Evolutionary conservation across 1,284 basidiomycete species (phyloP).

Genomic region (Austroboletus olivaceoglutinosus): DNA sequence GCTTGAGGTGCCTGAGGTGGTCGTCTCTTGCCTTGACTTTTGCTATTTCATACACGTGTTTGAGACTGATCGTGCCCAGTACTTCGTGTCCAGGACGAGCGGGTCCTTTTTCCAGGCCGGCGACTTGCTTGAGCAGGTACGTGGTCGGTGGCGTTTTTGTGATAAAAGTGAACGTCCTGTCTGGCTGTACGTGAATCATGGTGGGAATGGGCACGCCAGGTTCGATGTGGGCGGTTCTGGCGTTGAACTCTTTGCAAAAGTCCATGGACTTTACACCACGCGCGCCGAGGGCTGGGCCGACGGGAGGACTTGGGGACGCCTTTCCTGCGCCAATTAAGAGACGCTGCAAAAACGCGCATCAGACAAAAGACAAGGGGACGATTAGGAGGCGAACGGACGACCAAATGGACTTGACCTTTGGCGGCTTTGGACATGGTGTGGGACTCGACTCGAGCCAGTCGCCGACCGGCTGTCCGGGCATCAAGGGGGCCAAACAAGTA

Average conservation of each 20-base stretch:
- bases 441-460: neutral
- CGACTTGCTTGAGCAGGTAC: conserved; percentile 92
- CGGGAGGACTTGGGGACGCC: conserved; percentile 93
- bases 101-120: conserved; percentile 88
- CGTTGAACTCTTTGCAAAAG: conserved; percentile 98
- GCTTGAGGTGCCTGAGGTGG: conserved; percentile 77
- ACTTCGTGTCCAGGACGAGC: conserved; percentile 75
- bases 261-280: conserved; percentile 99
- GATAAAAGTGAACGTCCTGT: conserved; percentile 92
- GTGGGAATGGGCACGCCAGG: conserved; percentile 89
- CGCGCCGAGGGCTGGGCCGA: conserved; percentile 96
- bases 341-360: conserved; percentile 45
- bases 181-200: conserved; percentile 89
- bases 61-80: conserved; percentile 84
- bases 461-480: too few species aligned
- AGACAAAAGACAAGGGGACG: conserved; percentile 4
- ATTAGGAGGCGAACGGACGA: conserved; percentile 25
- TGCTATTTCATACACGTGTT: conserved; percentile 99
- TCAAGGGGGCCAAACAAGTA: conserved; percentile 20
- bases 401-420: conserved; percentile 35
- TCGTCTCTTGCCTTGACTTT: conserved; percentile 94
- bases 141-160: conserved; percentile 89
- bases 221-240: conserved; percentile 84
- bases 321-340: conserved; percentile 92
- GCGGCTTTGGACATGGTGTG: conserved; percentile 33